These are phyloP conservation scores for Xylaria scruposa DNA, from an alignment of 495 filamentous ascomycete species.

Conservation along the genomic window DNA sequence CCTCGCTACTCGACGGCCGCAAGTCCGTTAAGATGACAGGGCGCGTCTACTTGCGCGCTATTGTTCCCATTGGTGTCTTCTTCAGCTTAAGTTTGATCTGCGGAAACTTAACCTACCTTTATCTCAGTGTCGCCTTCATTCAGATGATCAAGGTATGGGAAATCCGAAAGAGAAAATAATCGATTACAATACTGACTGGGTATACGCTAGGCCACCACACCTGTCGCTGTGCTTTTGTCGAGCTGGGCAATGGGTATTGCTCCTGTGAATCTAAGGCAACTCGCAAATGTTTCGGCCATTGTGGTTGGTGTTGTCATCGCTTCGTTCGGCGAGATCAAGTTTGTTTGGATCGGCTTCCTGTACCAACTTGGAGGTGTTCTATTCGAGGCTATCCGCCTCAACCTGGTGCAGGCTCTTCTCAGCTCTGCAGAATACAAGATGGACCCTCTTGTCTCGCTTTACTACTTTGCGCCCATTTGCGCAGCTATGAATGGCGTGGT, in stretches of 20 bases:
- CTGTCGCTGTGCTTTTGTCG: conserved; percentile 84
- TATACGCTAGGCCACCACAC: conserved; percentile 75
- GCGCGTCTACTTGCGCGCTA: conserved; percentile 85
- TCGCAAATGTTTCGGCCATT: conserved; percentile 86
- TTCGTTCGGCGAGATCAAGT: conserved; percentile 91
- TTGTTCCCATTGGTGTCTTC: conserved; percentile 91
- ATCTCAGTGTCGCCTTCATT: conserved; percentile 92
- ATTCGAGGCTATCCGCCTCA: conserved; percentile 90
- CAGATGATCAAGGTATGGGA: conserved; percentile 85
- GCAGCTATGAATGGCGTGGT: conserved; percentile 85
- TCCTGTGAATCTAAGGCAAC: conserved; percentile 75
- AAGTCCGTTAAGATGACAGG: conserved; percentile 95
- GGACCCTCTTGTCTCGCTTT: conserved; percentile 94
- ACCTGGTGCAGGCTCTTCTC: conserved; percentile 88
- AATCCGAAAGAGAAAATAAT: background rate
- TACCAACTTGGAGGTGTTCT: conserved; percentile 84
- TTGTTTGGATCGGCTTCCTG: conserved; percentile 84
- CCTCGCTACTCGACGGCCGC: conserved; percentile 83
- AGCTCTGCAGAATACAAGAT: conserved; percentile 95
- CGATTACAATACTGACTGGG: conserved; percentile 33
- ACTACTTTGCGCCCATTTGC: conserved; percentile 95
- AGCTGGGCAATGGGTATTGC: conserved; percentile 84
- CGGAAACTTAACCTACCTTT: conserved; percentile 91
- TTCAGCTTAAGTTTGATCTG: conserved; percentile 95
- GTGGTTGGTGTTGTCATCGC: conserved; percentile 90